Evolutionary conservation across 768 basidiomycete species (phyloP).

Genomic region (Lyophyllum atratum): DNA sequence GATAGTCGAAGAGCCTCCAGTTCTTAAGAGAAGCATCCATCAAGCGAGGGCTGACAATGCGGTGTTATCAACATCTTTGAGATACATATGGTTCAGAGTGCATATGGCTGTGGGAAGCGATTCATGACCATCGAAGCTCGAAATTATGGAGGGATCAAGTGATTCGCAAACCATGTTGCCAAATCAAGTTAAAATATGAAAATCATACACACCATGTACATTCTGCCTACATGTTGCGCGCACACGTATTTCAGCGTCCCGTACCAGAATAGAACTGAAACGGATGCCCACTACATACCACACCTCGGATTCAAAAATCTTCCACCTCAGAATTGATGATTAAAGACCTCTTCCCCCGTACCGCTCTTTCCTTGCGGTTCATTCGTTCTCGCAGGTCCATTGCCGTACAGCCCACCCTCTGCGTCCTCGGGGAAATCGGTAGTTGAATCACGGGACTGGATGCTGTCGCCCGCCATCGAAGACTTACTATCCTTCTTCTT

Average conservation of each 20-base stretch:
- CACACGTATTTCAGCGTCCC: not conserved
- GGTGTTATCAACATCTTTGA: not conserved
- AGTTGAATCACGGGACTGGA: slow-evolving; percentile 36
- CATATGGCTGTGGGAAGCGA: slow-evolving; percentile 2
- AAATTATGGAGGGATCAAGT: slow-evolving; percentile 2
- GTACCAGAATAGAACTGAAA: slow-evolving; percentile 2
- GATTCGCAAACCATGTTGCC: slow-evolving; percentile 5
- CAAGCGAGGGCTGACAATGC: not conserved
- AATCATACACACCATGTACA: slow-evolving; percentile 9
- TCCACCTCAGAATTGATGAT: slow-evolving; percentile 58
- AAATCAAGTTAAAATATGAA: slow-evolving; percentile 1
- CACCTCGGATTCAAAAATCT: not conserved
- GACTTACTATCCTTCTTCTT: slow-evolving; percentile 64
- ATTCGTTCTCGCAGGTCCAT: slow-evolving; percentile 24
- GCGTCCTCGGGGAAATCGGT: slow-evolving; percentile 72
- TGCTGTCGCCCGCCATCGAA: slow-evolving; percentile 37
- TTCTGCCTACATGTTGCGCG: slow-evolving; percentile 6
- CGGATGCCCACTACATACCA: slow-evolving; percentile 8
- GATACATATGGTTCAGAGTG: not conserved
- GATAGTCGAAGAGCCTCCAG: not conserved
- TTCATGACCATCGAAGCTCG: slow-evolving; percentile 1
- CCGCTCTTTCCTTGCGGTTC: slow-evolving; percentile 23
- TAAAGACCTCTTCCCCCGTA: slow-evolving; percentile 56
- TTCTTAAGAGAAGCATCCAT: not conserved
- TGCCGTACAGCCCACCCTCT: slow-evolving; percentile 67